Evolutionary conservation across 2,329 filamentous ascomycete genomes (phyloP).

Genomic region (Clarireedia homoeocarpa): DNA sequence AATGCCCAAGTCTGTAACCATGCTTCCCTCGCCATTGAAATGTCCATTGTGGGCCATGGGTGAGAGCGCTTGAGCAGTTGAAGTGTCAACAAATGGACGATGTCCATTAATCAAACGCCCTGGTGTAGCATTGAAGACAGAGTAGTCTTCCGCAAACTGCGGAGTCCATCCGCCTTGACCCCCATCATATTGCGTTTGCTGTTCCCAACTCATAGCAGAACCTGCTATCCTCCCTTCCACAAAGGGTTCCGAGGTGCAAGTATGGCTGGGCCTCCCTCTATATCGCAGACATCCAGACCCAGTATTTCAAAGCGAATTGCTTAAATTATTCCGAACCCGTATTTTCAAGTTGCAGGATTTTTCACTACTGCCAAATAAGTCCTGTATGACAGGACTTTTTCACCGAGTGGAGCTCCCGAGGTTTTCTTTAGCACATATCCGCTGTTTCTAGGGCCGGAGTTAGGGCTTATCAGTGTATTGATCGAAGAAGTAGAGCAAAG

Average conservation of each 20-base stretch:
- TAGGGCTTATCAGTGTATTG: neutral
- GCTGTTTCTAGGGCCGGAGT: neutral
- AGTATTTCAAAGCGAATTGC: neutral
- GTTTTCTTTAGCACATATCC: constrained; percentile 7
- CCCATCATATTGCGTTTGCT: constrained; percentile 40
- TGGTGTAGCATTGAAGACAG: constrained; percentile 57
- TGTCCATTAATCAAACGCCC: constrained; percentile 41
- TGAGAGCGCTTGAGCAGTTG: constrained; percentile 18
- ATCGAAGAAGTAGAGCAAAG: neutral
- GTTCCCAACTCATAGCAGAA: constrained; percentile 57
- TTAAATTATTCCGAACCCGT: neutral
- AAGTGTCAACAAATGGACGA: constrained; percentile 22
- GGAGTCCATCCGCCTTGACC: constrained; percentile 48
- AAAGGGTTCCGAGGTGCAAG: neutral
- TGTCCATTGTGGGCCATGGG: constrained; percentile 36
- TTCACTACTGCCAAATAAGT: neutral
- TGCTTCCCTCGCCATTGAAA: constrained; percentile 40
- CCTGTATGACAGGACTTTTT: constrained; percentile 3
- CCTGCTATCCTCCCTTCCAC: constrained; percentile 2
- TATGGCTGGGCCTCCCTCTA: constrained; percentile 3
- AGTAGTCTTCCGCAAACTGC: constrained; percentile 56
- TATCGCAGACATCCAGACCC: constrained; percentile 7
- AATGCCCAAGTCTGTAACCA: constrained; percentile 45
- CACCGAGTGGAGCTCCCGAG: constrained; percentile 4
- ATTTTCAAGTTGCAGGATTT: too few species aligned